phyloP scores from a whole-genome alignment of 2,329 filamentous ascomycete species.

The Hymenoscyphus fraxineus region DNA sequence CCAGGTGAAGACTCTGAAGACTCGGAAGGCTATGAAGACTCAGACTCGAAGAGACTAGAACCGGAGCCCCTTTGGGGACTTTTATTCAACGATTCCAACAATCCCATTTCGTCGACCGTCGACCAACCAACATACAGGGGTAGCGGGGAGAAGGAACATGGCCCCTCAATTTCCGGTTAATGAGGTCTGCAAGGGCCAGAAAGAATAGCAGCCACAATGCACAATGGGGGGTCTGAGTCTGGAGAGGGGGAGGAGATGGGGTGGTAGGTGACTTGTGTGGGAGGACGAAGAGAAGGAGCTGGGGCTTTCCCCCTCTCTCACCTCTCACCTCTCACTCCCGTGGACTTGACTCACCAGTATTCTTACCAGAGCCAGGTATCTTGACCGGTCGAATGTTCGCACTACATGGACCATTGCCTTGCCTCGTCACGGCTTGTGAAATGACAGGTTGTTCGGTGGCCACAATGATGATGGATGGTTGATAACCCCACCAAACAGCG shows the following conservation, averaged over 20 bases:
- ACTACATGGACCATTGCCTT: background rate
- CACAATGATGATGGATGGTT: background rate
- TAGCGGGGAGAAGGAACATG: background rate
- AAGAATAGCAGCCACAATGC: conserved; percentile 3
- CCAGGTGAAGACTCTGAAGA: background rate
- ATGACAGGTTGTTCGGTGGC: background rate
- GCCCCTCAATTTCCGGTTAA: conserved; percentile 24
- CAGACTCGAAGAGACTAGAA: background rate
- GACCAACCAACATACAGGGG: conserved; percentile 2
- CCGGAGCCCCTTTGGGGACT: background rate
- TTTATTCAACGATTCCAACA: background rate
- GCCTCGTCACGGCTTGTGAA: background rate
- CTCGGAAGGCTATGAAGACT: background rate
- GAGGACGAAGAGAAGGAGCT: background rate
- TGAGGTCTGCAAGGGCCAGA: conserved; percentile 11
- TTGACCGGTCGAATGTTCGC: background rate
- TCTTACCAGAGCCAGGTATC: background rate
- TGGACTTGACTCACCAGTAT: background rate
- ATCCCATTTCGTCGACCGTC: conserved; percentile 20
- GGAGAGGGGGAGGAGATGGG: background rate
- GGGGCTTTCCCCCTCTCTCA: background rate
- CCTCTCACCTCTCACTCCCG: background rate
- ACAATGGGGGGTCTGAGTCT: too few species aligned
- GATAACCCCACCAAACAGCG: background rate
- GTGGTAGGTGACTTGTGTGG: background rate